A percentile compares a stretch with the other conserved stretches of the same genome.
phyloP scores from a whole-genome alignment of 495 filamentous ascomycete species.

The Lasiosphaeria ovina region DNA sequence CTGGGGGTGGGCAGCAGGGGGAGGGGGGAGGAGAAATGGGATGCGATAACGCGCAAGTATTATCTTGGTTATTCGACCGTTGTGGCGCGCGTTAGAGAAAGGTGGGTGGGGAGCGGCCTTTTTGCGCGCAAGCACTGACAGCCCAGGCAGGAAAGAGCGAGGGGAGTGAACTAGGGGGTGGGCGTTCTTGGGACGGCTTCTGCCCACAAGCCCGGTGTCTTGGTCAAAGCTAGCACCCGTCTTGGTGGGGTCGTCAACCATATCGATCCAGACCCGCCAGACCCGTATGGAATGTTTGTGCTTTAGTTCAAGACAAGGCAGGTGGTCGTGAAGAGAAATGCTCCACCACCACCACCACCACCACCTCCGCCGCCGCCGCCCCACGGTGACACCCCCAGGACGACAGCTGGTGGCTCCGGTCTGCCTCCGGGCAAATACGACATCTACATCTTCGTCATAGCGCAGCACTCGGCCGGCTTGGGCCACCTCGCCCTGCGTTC shows the following conservation, averaged over 20 bases:
- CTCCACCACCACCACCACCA: too few relatives aligned
- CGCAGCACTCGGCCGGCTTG: slow-evolving; percentile 83
- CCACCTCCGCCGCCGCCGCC: slow-evolving; percentile 55
- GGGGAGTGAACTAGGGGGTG: slow-evolving; percentile 10
- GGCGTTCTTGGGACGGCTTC: slow-evolving; percentile 17
- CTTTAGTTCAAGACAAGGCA: too few relatives aligned
- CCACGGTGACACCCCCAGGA: slow-evolving; percentile 65
- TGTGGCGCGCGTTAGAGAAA: slow-evolving; percentile 18
- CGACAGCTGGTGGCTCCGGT: slow-evolving; percentile 43
- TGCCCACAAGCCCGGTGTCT: slow-evolving; percentile 21
- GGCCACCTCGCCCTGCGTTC: too few relatives aligned
- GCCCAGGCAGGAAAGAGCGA: slow-evolving; percentile 11
- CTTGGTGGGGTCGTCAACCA: too few relatives aligned
- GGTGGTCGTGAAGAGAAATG: too few relatives aligned
- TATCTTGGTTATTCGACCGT: slow-evolving; percentile 23
- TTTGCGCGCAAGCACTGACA: slow-evolving; percentile 20
- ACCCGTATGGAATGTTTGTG: too few relatives aligned
- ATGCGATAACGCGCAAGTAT: slow-evolving; percentile 22
- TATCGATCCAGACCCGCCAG: too few relatives aligned
- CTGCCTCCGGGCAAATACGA: slow-evolving; percentile 86
- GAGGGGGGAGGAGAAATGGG: slow-evolving; percentile 10
- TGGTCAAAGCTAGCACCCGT: too few relatives aligned
- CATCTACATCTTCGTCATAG: slow-evolving; percentile 96
- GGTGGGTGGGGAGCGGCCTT: slow-evolving; percentile 12
- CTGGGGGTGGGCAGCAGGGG: slow-evolving; percentile 10